A percentile compares a stretch with the other conserved stretches of the same genome.
These are phyloP conservation scores for Aphanomyces stellatus DNA, from an alignment of 352 stramenopile species.

Conservation along the genomic window DNA sequence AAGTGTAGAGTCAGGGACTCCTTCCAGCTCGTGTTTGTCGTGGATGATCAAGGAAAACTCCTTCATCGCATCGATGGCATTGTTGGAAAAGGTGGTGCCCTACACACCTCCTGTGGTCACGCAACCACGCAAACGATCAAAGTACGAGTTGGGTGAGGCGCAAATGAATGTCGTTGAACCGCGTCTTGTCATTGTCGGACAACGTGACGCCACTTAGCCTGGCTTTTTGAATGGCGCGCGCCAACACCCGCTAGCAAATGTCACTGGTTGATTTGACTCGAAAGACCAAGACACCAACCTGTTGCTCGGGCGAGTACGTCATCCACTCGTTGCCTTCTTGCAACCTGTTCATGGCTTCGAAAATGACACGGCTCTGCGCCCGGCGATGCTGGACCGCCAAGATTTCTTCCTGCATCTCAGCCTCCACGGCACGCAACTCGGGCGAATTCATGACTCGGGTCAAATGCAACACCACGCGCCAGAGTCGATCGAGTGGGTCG, in stretches of 20 bases:
- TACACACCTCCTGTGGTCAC: constrained; percentile 22
- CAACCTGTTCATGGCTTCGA: constrained; percentile 82
- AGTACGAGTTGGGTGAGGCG: constrained; percentile 82
- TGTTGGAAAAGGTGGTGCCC: constrained; percentile 95
- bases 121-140: background rate
- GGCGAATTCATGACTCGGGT: constrained; percentile 96
- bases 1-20: constrained; percentile 86
- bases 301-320: constrained; percentile 45
- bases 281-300: no score
- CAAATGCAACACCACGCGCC: constrained; percentile 94
- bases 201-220: constrained; percentile 91
- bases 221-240: constrained; percentile 84
- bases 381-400: constrained; percentile 89
- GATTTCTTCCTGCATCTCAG: constrained; percentile 89
- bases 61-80: constrained; percentile 96
- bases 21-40: constrained; percentile 80
- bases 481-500: constrained; percentile 87
- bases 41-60: constrained; percentile 85
- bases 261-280: background rate
- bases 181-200: constrained; percentile 81
- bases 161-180: constrained; percentile 95
- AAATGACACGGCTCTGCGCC: constrained; percentile 89
- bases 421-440: constrained; percentile 89
- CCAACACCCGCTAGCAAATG: constrained; percentile 66
- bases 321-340: constrained; percentile 52